Conservation (phyloP, 768 basidiomycete genomes). For the Kwoniella sp. region DNA sequence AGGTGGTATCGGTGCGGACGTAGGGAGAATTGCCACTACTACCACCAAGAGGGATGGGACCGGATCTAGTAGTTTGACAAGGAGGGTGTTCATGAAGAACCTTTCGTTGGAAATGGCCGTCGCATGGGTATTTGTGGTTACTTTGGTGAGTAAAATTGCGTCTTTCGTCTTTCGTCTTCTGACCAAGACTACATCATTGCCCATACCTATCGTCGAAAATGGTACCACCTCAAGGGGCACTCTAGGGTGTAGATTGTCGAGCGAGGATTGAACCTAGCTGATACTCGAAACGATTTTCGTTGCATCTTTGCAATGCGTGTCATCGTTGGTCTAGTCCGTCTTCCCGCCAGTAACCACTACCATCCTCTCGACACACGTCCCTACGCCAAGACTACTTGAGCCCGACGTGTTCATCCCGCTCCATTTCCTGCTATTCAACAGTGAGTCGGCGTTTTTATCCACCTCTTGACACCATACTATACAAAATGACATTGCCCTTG, state of each 20-base stretch:
- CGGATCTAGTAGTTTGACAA: constrained; percentile 20
- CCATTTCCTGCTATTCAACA: constrained; percentile 63
- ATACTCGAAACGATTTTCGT: no score
- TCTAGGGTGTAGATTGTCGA: no score
- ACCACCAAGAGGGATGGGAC: constrained; percentile 6
- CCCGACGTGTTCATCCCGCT: constrained; percentile 66
- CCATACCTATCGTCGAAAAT: not conserved
- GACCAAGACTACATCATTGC: no score
- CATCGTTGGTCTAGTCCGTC: constrained; percentile 68
- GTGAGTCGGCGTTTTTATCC: no score
- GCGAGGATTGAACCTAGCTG: no score
- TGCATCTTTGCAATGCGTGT: no score
- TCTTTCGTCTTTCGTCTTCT: no score
- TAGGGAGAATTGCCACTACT: not conserved
- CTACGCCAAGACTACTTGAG: constrained; percentile 45
- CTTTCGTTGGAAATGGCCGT: constrained; percentile 70
- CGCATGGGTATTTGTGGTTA: constrained; percentile 74
- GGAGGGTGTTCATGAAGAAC: constrained; percentile 60
- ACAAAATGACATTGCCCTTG: no score
- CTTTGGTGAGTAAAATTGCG: constrained; percentile 70
- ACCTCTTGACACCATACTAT: no score
- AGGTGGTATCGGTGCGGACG: constrained; percentile 4
- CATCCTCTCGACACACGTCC: constrained; percentile 67
- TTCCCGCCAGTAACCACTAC: constrained; percentile 84
- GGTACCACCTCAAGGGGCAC: no score